Evolutionary conservation across 164 flowering plant genomes (phyloP), one percentile per base, ranked within the genome.

Genomic region (Hamamelis virginiana): DNA sequence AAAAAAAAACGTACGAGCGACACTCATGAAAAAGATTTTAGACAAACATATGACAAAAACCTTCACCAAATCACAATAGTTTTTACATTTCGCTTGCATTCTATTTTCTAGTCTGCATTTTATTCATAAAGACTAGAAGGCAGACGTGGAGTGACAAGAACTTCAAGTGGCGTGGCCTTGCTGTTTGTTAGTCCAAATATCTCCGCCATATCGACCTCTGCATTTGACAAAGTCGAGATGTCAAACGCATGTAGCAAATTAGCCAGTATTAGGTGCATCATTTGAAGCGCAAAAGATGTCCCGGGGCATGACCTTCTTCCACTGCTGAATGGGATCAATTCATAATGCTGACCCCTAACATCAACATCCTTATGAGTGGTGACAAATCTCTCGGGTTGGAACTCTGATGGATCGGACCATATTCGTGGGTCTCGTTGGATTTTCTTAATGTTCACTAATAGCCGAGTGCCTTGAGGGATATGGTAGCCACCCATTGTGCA

Each of bases 301-400:
- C 89, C 89, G 0, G 85, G 83, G 71, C 91, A 87, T 0, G 71
- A 25, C 47, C 89, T 62, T 53, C 87, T 74, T 1, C 87, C 85
- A 5, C 70, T 26, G 0, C 91, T 87, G 63, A 85, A 87, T 1
- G 91, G 91, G 0, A 77, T 58, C 3, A 74, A 41, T 71, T 80
- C 83, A 66, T 74, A 78, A 22, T 68, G 21, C 43, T 67, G 69
- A 4, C 82, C 82, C 19, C 50, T 38, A 5, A 64, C 47, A 38
- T 76, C 74, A 22, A 76, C 22, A 21, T 52, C 58, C 16, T 13
- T 25, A 11, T 68, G 68, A n/a, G 18, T 43, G 28, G 69, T 57
- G 0, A 76, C 48, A 28, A 77, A 77, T n/a, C 77, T 61, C 22
- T 77, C 78, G 0, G 78, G 83, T 14, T 4, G 10, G 53, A 80